phyloP scores from a whole-genome alignment of 2,329 filamentous ascomycete genomes.

The Uncinocarpus reesii region DNA sequence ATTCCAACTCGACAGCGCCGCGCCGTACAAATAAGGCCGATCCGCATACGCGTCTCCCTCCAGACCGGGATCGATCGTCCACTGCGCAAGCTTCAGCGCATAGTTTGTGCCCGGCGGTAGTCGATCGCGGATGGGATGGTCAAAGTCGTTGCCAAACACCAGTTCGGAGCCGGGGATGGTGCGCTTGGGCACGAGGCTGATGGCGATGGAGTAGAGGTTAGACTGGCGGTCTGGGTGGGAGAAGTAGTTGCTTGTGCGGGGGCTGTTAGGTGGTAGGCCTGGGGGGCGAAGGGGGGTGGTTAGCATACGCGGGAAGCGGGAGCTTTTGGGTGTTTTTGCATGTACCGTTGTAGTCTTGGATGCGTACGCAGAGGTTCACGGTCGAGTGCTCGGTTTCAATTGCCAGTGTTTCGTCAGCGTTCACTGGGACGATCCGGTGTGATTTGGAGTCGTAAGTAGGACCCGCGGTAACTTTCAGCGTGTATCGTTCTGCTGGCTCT shows the following conservation, averaged over 20 bases:
- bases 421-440: constrained; percentile 68
- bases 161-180: constrained; percentile 59
- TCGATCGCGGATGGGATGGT: constrained; percentile 74
- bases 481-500: constrained; percentile 43
- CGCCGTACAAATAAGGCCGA: constrained; percentile 73
- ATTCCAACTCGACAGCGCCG: constrained; percentile 71
- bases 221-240: constrained; percentile 53
- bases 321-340: not conserved
- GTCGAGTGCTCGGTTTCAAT: constrained; percentile 57
- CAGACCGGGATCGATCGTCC: constrained; percentile 82
- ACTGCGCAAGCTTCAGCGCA: constrained; percentile 75
- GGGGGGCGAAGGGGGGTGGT: not conserved
- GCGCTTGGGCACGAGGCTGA: constrained; percentile 64
- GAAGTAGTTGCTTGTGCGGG: constrained; percentile 68
- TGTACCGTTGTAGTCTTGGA: constrained; percentile 50
- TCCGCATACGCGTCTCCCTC: constrained; percentile 87
- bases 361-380: constrained; percentile 61
- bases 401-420: constrained; percentile 51
- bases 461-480: constrained; percentile 72
- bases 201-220: constrained; percentile 78
- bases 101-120: constrained; percentile 78
- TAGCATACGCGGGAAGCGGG: not conserved
- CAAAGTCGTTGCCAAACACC: constrained; percentile 93
- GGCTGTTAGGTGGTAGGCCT: constrained; percentile 49
- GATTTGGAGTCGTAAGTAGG: constrained; percentile 60